Percentiles rank a stretch among this genome's conserved stretches.
Conservation (phyloP, 345 rosid genomes). For the Psidium friedrichsthalianum region DNA sequence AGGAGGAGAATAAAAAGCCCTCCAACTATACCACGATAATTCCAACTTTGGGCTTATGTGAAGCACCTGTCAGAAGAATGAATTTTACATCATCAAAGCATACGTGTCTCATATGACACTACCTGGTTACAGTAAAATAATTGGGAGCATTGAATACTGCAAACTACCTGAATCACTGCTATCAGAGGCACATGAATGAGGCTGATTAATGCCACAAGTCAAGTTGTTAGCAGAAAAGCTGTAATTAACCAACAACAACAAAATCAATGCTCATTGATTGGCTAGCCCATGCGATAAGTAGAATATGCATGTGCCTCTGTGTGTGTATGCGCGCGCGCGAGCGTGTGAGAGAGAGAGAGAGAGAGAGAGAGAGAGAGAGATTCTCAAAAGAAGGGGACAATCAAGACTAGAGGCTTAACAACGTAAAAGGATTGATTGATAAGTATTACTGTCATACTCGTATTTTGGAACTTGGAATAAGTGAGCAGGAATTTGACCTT, state of each 20-base stretch:
- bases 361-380: not conserved
- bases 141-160: not conserved
- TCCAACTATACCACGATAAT: constrained; percentile 57
- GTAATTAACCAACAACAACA: constrained; percentile 9
- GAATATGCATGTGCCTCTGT: not conserved
- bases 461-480: constrained; percentile 55
- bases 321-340: fast-evolving
- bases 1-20: constrained; percentile 44
- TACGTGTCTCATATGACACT: not conserved
- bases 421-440: not conserved
- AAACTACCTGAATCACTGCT: constrained; percentile 41
- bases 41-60: constrained; percentile 54
- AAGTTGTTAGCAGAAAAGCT: constrained; percentile 73
- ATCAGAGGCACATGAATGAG: constrained; percentile 42
- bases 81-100: not conserved
- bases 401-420: not conserved
- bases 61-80: constrained; percentile 33
- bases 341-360: not conserved
- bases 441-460: constrained; percentile 40
- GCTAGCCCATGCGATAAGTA: not conserved
- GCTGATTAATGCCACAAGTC: constrained; percentile 41
- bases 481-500: constrained; percentile 61
- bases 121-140: not conserved
- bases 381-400: not conserved
- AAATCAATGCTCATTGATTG: not conserved